These are phyloP conservation scores for Brassica cretica DNA, from an alignment of 345 rosid species.

Conservation along the genomic window DNA sequence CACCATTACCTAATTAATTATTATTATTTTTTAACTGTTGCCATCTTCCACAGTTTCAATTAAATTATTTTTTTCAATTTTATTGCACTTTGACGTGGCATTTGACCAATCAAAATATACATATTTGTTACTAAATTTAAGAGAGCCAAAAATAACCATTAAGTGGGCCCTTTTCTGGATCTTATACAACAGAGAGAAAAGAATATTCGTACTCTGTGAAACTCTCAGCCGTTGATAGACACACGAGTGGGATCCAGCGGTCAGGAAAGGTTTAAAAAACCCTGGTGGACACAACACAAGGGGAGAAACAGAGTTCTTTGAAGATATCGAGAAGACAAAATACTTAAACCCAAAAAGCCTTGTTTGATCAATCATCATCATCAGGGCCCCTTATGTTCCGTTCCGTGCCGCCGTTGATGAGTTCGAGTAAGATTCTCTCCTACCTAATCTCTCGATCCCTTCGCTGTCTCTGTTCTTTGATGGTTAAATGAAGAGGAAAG, in stretches of 20 bases:
- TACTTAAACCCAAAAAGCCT: background rate
- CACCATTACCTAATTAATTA: background rate
- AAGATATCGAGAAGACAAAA: constrained; percentile 10
- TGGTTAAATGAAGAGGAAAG: background rate
- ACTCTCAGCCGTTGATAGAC: constrained; percentile 12
- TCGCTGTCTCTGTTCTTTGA: background rate
- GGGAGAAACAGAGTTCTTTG: constrained; percentile 3
- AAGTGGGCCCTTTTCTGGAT: background rate
- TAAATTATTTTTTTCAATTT: background rate
- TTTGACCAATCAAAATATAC: constrained; percentile 4
- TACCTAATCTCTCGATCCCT: background rate
- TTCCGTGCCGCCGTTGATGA: constrained; percentile 9
- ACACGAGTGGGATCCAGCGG: constrained; percentile 24
- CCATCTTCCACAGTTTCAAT: background rate
- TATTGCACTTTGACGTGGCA: background rate
- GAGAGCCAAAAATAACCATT: background rate
- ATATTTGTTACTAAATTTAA: background rate
- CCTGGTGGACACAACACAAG: constrained; percentile 11
- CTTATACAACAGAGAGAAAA: background rate
- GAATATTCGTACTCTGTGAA: background rate
- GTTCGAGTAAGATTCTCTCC: constrained; percentile 27
- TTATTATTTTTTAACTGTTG: background rate
- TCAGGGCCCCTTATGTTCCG: background rate
- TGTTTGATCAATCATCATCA: constrained; percentile 4
- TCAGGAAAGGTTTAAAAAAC: background rate